Evolutionary conservation across 2,329 filamentous ascomycete species (phyloP).

Genomic region (Aspergillus bombycis): DNA sequence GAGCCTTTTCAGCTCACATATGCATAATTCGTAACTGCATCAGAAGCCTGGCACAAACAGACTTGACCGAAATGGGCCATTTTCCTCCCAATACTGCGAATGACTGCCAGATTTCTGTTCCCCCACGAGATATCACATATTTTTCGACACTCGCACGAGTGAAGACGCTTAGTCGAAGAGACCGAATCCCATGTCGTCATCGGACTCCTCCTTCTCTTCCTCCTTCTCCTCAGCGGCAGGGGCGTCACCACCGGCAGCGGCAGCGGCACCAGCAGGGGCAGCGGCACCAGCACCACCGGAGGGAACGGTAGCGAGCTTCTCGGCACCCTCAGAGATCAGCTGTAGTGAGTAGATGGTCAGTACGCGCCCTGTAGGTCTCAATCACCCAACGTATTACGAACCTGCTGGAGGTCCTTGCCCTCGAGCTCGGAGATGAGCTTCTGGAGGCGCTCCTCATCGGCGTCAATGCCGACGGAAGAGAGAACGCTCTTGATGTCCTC

Average conservation of each 20-base stretch:
- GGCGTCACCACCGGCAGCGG: constrained; percentile 68
- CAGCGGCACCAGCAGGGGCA: constrained; percentile 49
- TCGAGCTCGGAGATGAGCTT: constrained; percentile 80
- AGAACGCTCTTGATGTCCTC: constrained; percentile 87
- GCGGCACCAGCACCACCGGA: constrained; percentile 75
- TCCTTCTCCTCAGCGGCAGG: constrained; percentile 71
- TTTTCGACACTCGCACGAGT: constrained; percentile 33
- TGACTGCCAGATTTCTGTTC: constrained; percentile 50
- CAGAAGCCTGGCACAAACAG: constrained; percentile 35
- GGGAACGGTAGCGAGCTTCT: constrained; percentile 97
- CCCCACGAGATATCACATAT: constrained; percentile 66
- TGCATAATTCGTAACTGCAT: constrained; percentile 43
- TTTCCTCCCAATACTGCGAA: constrained; percentile 33
- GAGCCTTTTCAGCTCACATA: constrained; percentile 36
- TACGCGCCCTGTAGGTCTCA: constrained; percentile 5
- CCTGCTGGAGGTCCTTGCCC: constrained; percentile 78
- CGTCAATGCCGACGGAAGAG: constrained; percentile 91
- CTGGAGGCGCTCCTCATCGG: constrained; percentile 81
- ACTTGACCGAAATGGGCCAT: constrained; percentile 32
- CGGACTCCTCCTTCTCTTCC: constrained; percentile 73
- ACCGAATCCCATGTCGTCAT: constrained; percentile 76
- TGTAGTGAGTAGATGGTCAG: constrained; percentile 44
- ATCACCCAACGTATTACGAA: constrained; percentile 50
- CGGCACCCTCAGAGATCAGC: constrained; percentile 87
- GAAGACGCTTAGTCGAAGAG: constrained; percentile 62